These are phyloP conservation scores for Sclerotinia trifoliorum DNA, from an alignment of 2,329 filamentous ascomycete species.

Conservation along the genomic window DNA sequence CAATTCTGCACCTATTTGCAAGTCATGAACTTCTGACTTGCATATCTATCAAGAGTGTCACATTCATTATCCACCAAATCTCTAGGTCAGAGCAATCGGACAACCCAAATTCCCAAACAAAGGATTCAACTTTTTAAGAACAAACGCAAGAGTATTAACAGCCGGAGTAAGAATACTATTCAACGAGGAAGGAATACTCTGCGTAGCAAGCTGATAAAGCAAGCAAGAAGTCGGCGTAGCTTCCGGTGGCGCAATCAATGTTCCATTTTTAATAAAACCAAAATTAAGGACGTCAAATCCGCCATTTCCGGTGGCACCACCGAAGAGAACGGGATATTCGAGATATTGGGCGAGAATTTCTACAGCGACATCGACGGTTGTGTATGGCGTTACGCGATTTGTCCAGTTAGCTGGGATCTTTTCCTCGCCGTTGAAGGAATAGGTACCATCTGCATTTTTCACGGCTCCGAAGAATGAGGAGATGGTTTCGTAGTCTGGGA, in stretches of 20 bases:
- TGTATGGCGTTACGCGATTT: not conserved
- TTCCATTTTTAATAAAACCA: constrained; percentile 8
- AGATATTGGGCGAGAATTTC: constrained; percentile 5
- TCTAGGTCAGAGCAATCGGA: not conserved
- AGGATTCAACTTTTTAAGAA: not conserved
- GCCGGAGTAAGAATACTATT: not conserved
- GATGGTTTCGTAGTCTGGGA: not conserved
- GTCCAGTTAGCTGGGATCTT: constrained; percentile 5
- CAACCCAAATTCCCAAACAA: constrained; percentile 4
- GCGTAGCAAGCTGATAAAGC: constrained; percentile 11
- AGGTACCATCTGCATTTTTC: constrained; percentile 7
- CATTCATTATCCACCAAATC: too few species aligned
- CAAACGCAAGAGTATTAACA: not conserved
- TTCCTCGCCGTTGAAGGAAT: constrained; percentile 8
- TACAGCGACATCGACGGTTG: not conserved
- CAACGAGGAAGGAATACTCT: not conserved
- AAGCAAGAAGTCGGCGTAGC: not conserved
- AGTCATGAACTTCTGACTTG: too few species aligned
- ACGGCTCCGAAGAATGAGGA: constrained; percentile 7
- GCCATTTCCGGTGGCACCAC: constrained; percentile 8
- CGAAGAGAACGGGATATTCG: constrained; percentile 7
- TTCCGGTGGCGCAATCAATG: not conserved
- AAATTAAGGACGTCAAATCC: constrained; percentile 12
- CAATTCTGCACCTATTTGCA: rapidly evolving
- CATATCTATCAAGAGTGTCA: too few species aligned